Conservation (phyloP, 2,329 filamentous ascomycete species). For the Nemania bipapillata region DNA sequence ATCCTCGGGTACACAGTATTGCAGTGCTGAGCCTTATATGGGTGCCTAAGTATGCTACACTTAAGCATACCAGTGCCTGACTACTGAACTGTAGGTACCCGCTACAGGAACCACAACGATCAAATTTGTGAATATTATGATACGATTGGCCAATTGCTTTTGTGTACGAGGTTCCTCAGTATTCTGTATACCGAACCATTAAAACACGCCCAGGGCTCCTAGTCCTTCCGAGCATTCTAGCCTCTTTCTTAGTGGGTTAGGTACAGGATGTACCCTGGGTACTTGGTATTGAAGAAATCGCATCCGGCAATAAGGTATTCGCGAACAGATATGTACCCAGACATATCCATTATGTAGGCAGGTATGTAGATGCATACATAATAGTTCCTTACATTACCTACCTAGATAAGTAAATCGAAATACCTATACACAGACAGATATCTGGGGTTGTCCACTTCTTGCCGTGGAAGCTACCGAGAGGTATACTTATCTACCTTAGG, state of each 20-base stretch:
- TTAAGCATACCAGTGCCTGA: background rate
- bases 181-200: conserved; percentile 1
- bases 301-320: background rate
- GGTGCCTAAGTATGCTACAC: background rate
- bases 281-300: conserved; percentile 2
- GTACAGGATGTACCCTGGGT: too few relatives aligned
- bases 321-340: background rate
- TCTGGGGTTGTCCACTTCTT: background rate
- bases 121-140: background rate
- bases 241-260: background rate
- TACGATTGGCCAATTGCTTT: background rate
- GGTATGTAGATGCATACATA: background rate
- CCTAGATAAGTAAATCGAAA: background rate
- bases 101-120: background rate
- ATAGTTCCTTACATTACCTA: too few relatives aligned
- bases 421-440: background rate
- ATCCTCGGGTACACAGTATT: background rate
- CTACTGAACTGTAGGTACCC: background rate
- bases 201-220: background rate
- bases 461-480: background rate
- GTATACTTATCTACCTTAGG: background rate
- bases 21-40: background rate
- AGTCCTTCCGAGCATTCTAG: conserved; percentile 12
- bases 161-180: background rate
- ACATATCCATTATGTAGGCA: background rate